These are phyloP conservation scores for Ramaria sp. DNA, from an alignment of 768 basidiomycete species.

Conservation along the genomic window DNA sequence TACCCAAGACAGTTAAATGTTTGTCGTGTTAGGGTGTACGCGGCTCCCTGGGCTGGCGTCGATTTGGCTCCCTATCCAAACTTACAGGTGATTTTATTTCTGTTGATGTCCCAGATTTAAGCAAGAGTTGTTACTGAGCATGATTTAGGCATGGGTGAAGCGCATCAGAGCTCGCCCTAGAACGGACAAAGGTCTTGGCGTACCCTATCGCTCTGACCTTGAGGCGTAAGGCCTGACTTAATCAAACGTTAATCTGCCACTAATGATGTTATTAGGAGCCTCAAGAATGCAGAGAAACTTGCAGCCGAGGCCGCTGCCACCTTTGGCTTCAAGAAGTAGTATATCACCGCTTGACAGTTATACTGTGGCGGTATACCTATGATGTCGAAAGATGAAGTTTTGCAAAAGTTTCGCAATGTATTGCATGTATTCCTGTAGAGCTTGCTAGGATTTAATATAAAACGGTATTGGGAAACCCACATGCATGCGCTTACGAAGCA, in stretches of 20 bases:
- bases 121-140: neutral
- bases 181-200: slow-evolving; percentile 5
- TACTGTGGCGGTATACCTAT: too few relatives aligned
- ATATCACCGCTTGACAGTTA: too few relatives aligned
- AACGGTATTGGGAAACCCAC: too few relatives aligned
- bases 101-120: too few relatives aligned
- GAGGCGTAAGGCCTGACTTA: neutral
- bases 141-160: slow-evolving; percentile 3
- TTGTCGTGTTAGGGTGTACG: neutral
- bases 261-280: neutral
- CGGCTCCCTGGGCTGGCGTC: slow-evolving; percentile 5
- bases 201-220: neutral
- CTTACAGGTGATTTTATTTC: neutral
- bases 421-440: too few relatives aligned
- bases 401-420: too few relatives aligned
- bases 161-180: neutral
- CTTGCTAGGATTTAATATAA: too few relatives aligned
- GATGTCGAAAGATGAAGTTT: too few relatives aligned
- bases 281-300: neutral
- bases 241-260: neutral
- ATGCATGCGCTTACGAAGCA: too few relatives aligned
- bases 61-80: neutral
- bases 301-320: neutral
- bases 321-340: slow-evolving; percentile 10
- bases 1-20: neutral